Evolutionary conservation across 2,329 filamentous ascomycete species (phyloP).

Genomic region (Atkinsonella hypoxylon): DNA sequence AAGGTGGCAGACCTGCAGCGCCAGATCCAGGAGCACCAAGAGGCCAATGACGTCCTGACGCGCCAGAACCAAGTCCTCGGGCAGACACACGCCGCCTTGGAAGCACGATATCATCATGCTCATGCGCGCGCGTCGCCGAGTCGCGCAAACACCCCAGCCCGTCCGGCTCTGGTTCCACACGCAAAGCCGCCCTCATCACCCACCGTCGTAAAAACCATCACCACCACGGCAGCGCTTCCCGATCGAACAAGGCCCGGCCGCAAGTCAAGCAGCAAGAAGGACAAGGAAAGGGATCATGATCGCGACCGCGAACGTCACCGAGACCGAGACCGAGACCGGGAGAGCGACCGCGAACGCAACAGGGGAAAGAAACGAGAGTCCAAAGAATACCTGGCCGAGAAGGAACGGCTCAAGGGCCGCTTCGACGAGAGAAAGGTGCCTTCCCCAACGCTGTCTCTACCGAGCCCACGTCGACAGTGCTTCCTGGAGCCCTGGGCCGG

Average conservation of each 20-base stretch:
- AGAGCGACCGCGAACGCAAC: constrained; percentile 13
- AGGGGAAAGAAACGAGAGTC: constrained; percentile 10
- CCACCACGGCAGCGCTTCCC: constrained; percentile 12
- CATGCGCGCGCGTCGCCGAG: constrained; percentile 8
- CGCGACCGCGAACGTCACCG: constrained; percentile 4
- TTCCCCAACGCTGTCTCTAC: constrained; percentile 4
- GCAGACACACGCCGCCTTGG: constrained; percentile 18
- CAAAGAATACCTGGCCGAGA: constrained; percentile 17
- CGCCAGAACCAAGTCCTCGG: constrained; percentile 16
- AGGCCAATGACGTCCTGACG: constrained; percentile 6
- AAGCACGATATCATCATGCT: constrained; percentile 14
- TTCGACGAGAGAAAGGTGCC: constrained; percentile 22
- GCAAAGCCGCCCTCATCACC: constrained; percentile 10
- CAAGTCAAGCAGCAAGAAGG: constrained; percentile 16
- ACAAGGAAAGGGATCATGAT: constrained; percentile 1
- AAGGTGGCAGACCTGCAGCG: background rate
- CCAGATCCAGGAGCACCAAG: constrained; percentile 9
- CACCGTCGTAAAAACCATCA: constrained; percentile 15
- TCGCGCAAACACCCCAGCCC: background rate
- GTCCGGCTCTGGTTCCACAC: background rate
- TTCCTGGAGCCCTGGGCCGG: constrained; percentile 17
- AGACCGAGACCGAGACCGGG: constrained; percentile 12
- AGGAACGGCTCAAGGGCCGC: constrained; percentile 25
- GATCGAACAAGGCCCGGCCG: constrained; percentile 18
- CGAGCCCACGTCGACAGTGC: constrained; percentile 18